phyloP scores from a whole-genome alignment of 169 alveolate species.

The Plasmodium vinckei region DNA sequence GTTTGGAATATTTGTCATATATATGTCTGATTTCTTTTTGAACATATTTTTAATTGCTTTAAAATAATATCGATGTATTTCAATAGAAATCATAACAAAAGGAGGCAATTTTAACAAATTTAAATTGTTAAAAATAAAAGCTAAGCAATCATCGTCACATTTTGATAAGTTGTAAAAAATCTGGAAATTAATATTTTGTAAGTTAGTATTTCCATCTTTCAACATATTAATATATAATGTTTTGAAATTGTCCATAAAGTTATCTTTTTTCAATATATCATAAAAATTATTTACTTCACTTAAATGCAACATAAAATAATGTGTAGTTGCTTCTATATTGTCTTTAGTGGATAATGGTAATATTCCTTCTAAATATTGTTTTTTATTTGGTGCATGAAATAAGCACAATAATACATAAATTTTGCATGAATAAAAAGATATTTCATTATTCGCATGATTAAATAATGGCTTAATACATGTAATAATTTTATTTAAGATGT shows the following conservation, averaged over 20 bases:
- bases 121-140: constrained; percentile 19
- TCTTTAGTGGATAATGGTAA: constrained; percentile 6
- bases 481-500: constrained; percentile 49
- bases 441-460: constrained; percentile 29
- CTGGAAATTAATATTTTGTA: constrained; percentile 32
- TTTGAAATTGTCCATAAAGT: constrained; percentile 33
- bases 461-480: constrained; percentile 37
- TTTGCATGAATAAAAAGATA: constrained; percentile 62
- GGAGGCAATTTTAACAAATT: constrained; percentile 53
- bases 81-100: constrained; percentile 52
- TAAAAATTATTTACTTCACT: constrained; percentile 63
- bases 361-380: constrained; percentile 43
- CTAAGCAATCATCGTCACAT: constrained; percentile 19
- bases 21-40: constrained; percentile 33
- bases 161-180: constrained; percentile 67
- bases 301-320: constrained; percentile 50
- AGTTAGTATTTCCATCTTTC: constrained; percentile 20
- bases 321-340: constrained; percentile 1
- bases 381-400: constrained; percentile 59
- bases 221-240: constrained; percentile 29
- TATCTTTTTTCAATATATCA: constrained; percentile 70
- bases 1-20: constrained; percentile 17
- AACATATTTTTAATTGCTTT: constrained; percentile 48
- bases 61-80: constrained; percentile 58
- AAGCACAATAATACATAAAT: constrained; percentile 51